phyloP scores from a whole-genome alignment of 2,329 filamentous ascomycete genomes.

The Colletotrichum chrysophilum region DNA sequence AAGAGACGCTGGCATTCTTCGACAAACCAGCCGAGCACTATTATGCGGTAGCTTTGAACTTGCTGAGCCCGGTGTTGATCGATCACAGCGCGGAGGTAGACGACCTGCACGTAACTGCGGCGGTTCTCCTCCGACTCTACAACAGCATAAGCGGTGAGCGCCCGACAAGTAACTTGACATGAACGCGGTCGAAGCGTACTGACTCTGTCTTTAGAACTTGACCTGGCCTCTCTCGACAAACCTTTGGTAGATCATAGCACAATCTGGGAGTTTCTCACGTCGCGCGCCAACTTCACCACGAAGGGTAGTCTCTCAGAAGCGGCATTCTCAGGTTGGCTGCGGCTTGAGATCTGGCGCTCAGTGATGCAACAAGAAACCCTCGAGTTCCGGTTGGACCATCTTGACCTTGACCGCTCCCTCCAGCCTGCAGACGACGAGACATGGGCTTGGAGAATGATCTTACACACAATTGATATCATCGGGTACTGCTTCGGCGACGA shows the following conservation, averaged over 20 bases:
- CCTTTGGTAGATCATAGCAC: background rate
- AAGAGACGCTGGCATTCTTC: background rate
- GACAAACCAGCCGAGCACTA: conserved; percentile 4
- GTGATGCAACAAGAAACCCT: background rate
- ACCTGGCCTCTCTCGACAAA: background rate
- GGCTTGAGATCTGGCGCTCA: background rate
- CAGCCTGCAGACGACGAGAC: background rate
- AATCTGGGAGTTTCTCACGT: background rate
- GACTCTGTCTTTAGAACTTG: background rate
- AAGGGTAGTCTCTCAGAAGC: background rate
- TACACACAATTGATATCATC: conserved; percentile 27
- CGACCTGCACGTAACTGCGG: background rate
- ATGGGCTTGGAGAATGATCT: conserved; percentile 25
- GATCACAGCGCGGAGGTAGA: background rate
- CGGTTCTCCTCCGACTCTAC: background rate
- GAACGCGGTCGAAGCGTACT: background rate
- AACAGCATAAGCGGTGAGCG: background rate
- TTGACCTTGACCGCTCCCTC: background rate
- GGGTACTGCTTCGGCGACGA: conserved; percentile 29
- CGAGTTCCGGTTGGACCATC: background rate
- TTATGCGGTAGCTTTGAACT: background rate
- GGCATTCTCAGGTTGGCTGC: background rate
- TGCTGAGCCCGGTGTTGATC: background rate
- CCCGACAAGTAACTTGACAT: background rate
- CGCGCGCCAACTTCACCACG: background rate